Evolutionary conservation across 1,139 yeast species (phyloP).

Genomic region (Candida sanyaensis): DNA sequence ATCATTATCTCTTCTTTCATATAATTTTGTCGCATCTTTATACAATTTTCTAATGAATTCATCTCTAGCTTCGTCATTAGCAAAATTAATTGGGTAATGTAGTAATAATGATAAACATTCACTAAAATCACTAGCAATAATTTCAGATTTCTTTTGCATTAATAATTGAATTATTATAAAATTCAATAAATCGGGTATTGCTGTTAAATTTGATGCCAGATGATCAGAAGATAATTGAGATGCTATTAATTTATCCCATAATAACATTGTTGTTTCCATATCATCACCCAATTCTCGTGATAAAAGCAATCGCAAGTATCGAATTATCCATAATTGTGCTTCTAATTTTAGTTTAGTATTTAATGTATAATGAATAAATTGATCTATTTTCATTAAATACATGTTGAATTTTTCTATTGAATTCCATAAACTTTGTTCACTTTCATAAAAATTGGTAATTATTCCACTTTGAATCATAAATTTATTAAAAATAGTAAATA

Average conservation of each 20-base stretch:
- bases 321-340: conserved; percentile 65
- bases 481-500: conserved; percentile 46
- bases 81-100: conserved; percentile 52
- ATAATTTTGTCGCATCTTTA: conserved; percentile 32
- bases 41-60: conserved; percentile 28
- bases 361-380: conserved; percentile 43
- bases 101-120: conserved; percentile 59
- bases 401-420: conserved; percentile 52
- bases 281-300: conserved; percentile 59
- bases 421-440: conserved; percentile 38
- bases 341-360: conserved; percentile 53
- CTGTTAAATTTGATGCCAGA: conserved; percentile 14
- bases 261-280: conserved; percentile 38
- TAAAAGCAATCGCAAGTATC: conserved; percentile 61
- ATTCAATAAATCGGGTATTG: conserved; percentile 45
- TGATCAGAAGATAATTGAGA: conserved; percentile 17
- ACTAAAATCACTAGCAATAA: conserved; percentile 59
- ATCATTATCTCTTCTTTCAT: conserved; percentile 32
- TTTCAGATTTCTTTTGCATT: conserved; percentile 50
- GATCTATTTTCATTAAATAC: conserved; percentile 50
- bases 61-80: conserved; percentile 12
- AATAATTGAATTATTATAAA: conserved; percentile 54
- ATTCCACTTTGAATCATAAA: conserved; percentile 42
- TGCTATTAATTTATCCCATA: conserved; percentile 63
- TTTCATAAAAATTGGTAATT: conserved; percentile 42